These are phyloP conservation scores for Bjerkandera adusta DNA, from an alignment of 1,284 basidiomycete genomes.

Conservation along the genomic window DNA sequence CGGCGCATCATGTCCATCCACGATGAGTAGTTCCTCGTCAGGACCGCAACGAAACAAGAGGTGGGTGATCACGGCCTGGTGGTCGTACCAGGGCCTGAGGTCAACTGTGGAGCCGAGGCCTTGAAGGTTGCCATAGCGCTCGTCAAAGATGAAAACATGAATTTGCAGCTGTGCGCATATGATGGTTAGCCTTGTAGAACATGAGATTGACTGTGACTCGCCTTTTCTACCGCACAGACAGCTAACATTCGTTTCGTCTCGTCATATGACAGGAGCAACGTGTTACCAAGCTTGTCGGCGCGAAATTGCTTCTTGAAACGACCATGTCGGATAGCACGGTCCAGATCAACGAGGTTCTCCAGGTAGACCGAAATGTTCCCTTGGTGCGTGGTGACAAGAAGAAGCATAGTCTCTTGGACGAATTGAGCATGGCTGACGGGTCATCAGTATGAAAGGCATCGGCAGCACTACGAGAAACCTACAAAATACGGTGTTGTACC, in stretches of 20 bases:
- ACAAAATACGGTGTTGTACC: too few species aligned
- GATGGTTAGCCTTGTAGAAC: too few species aligned
- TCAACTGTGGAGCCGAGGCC: slow-evolving; percentile 38
- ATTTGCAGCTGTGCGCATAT: slow-evolving; percentile 33
- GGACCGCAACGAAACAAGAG: slow-evolving; percentile 39
- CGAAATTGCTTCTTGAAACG: slow-evolving; percentile 33
- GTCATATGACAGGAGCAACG: slow-evolving; percentile 45
- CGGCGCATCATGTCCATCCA: slow-evolving; percentile 40
- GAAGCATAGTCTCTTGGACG: too few species aligned
- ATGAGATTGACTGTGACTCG: too few species aligned
- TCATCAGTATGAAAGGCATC: too few species aligned
- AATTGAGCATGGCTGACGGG: too few species aligned
- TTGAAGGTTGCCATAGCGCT: slow-evolving; percentile 36
- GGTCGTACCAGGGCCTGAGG: slow-evolving; percentile 43
- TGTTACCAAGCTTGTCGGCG: slow-evolving; percentile 42
- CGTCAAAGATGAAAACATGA: slow-evolving; percentile 45
- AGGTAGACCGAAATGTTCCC: too few species aligned
- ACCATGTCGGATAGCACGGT: slow-evolving; percentile 27
- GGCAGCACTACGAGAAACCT: too few species aligned
- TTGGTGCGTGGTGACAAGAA: too few species aligned
- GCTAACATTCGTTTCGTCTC: slow-evolving; percentile 46
- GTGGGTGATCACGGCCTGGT: slow-evolving; percentile 27
- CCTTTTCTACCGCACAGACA: slow-evolving; percentile 41
- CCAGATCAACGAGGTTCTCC: slow-evolving; percentile 33
- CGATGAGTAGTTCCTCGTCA: slow-evolving; percentile 46